These are phyloP conservation scores for Lasiodiplodia gonubiensis DNA, from an alignment of 2,329 filamentous ascomycete genomes.

Conservation along the genomic window DNA sequence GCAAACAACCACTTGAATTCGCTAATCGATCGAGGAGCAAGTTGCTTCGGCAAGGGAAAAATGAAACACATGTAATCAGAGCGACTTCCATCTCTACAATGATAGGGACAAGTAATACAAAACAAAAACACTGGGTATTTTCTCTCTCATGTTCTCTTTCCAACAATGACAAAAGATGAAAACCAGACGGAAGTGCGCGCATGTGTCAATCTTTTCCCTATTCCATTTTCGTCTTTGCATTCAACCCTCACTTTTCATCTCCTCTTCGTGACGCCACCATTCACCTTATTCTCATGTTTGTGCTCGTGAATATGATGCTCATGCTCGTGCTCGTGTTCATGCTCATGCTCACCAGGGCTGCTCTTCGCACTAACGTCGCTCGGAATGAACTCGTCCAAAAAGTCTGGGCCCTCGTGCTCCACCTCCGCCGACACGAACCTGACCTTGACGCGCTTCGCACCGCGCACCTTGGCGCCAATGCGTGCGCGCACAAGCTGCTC, in stretches of 20 bases:
- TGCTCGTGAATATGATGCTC: constrained; percentile 38
- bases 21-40: background rate
- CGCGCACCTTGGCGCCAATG: constrained; percentile 78
- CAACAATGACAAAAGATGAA: background rate
- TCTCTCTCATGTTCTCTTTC: background rate
- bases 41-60: too few species aligned
- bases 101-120: background rate
- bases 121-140: background rate
- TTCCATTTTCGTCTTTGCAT: background rate
- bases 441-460: constrained; percentile 81
- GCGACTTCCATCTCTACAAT: background rate
- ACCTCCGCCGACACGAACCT: constrained; percentile 74
- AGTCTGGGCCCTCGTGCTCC: constrained; percentile 52
- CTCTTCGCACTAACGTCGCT: constrained; percentile 38
- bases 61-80: too few species aligned
- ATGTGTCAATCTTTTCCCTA: background rate
- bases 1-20: background rate
- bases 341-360: constrained; percentile 40
- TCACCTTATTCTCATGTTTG: constrained; percentile 32
- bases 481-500: constrained; percentile 75
- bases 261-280: constrained; percentile 30
- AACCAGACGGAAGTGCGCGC: background rate
- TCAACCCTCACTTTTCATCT: constrained; percentile 2
- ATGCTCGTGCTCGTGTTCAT: constrained; percentile 36
- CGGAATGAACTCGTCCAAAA: constrained; percentile 71